Base-by-base conservation (phyloP, 106 monocot species). In the Hemerocallis citrina region DNA sequence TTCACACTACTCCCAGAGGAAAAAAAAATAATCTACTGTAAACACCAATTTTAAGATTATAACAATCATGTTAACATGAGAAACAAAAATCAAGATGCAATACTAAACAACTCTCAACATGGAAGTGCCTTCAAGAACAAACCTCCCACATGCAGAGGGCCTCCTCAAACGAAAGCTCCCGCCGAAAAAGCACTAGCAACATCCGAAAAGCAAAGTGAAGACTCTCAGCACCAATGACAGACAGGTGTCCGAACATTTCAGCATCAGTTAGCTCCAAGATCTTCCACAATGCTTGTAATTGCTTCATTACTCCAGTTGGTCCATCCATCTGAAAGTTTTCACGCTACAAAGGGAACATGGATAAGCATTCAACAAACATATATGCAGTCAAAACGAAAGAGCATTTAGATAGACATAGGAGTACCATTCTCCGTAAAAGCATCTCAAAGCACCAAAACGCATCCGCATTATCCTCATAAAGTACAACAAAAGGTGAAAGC, bases 381-480 rank as follows among this genome's bases (percentile, higher is more conserved):
- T 52, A 24, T 10, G n/a, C 34, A 69, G n/a, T 30, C 28, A 57
- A 28, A 21, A 42, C 24, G 54, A 7, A 39, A 16, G n/a, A n/a
- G n/a, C n/a, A n/a, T n/a, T 49, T 6, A 40, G 8, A 67, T 23
- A 55, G 29, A 48, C 27, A 32, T 30, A 27, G 16, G 31, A 43
- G 57, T 83, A 99, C 98, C 88, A 99, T 77, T 76, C 98, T 81
- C 52, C 98, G 74, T 41, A 99, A 63, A 66, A 99, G 88, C 98
- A 99, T 99, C 71, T 92, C 98, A 66, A 99, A 99, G 70, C 98
- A 99, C 98, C 98, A 99, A 85, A 99, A 99, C 39, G 98, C 98
- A 88, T 99, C 98, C 7, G 98, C 98, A 76, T 99, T 80, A 72
- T 99, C 88, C 64, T 99, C 88, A 65, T 80, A 99, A 14, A 99